phyloP scores from a whole-genome alignment of 495 filamentous ascomycete species.

The Letharia columbiana region DNA sequence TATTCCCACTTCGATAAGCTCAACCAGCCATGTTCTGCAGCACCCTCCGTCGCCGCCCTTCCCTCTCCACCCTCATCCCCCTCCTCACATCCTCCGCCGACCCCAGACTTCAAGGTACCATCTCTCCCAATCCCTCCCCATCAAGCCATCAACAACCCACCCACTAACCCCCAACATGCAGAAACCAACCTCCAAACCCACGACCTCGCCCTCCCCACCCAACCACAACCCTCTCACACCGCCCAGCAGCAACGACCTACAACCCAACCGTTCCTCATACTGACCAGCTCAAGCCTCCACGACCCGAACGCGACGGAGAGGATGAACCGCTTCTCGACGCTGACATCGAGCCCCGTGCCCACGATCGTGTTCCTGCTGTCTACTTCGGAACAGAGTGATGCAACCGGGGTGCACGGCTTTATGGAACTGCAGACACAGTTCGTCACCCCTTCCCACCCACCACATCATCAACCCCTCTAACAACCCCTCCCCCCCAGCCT shows the following conservation, averaged over 20 bases:
- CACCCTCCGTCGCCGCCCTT: constrained; percentile 43
- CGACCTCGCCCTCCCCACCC: constrained; percentile 44
- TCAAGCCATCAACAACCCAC: constrained; percentile 15
- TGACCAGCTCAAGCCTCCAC: constrained; percentile 43
- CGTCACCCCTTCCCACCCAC: background rate
- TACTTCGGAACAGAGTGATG: constrained; percentile 22
- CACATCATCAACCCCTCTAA: background rate
- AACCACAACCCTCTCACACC: constrained; percentile 3
- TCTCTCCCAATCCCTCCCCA: constrained; percentile 30
- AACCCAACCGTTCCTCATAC: constrained; percentile 47
- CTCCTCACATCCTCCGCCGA: constrained; percentile 33
- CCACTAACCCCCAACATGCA: constrained; percentile 25
- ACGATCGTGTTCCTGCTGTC: constrained; percentile 49
- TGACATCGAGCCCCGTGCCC: constrained; percentile 35
- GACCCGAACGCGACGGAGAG: constrained; percentile 31
- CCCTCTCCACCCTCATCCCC: constrained; percentile 42
- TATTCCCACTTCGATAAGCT: background rate
- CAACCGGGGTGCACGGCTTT: constrained; percentile 25
- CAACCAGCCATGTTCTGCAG: constrained; percentile 41
- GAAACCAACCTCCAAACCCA: constrained; percentile 44
- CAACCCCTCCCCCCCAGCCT: background rate
- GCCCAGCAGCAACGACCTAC: constrained; percentile 20
- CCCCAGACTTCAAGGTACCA: constrained; percentile 43
- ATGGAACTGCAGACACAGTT: constrained; percentile 29
- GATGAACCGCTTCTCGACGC: constrained; percentile 41